Conservation (phyloP, 2,329 filamentous ascomycete genomes). For the Colletotrichum tofieldiae region DNA sequence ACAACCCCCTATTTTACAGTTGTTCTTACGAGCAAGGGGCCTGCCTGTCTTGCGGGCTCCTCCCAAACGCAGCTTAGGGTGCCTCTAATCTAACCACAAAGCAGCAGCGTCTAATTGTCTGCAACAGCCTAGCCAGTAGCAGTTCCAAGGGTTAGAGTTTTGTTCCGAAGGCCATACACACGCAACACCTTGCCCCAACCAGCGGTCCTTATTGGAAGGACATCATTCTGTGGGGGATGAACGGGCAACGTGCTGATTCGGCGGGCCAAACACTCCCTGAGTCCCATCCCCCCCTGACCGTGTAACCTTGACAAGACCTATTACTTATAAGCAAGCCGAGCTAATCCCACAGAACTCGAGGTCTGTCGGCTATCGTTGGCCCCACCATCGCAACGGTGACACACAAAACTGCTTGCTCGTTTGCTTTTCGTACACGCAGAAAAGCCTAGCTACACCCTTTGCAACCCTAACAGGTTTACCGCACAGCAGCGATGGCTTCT, state of each 20-base stretch:
- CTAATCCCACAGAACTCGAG: background rate
- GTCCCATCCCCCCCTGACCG: background rate
- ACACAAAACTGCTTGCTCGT: background rate
- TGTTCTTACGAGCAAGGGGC: background rate
- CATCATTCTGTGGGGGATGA: background rate
- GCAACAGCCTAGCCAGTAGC: background rate
- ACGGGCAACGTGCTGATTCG: slow-evolving; percentile 3
- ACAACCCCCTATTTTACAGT: background rate
- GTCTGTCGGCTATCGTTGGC: background rate
- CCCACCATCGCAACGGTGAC: background rate
- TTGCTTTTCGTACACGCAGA: background rate
- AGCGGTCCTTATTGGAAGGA: background rate
- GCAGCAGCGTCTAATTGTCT: too few relatives aligned
- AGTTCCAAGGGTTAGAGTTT: background rate
- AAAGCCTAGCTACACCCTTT: background rate
- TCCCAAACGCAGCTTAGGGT: background rate
- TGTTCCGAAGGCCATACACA: too few relatives aligned
- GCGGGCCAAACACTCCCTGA: too few relatives aligned
- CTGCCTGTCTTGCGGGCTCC: background rate
- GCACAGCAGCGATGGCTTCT: background rate
- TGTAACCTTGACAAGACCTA: background rate
- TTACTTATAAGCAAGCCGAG: background rate
- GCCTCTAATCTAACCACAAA: background rate
- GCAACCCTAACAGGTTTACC: background rate
- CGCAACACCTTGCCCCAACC: too few relatives aligned